Conservation (phyloP, 345 rosid genomes). For the Ceriops zippeliana region DNA sequence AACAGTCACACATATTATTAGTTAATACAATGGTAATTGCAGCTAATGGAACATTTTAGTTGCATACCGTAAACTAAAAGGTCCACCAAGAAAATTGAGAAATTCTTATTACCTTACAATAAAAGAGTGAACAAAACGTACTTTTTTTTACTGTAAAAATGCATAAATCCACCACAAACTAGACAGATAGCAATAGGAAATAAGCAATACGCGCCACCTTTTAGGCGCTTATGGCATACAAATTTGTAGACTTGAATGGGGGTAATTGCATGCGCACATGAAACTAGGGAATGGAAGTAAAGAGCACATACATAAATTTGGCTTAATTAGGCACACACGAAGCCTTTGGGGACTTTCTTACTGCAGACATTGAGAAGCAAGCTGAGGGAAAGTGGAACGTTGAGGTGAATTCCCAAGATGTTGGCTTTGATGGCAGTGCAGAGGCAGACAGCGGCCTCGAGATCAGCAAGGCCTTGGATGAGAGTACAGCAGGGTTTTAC, state of each 20-base stretch:
- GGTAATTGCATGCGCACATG: not conserved
- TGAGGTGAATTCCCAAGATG: constrained; percentile 48
- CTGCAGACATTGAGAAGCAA: constrained; percentile 49
- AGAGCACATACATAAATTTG: not conserved
- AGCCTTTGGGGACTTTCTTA: constrained; percentile 40
- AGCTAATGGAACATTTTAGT: too few relatives aligned
- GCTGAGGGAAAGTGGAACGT: constrained; percentile 46
- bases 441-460: constrained; percentile 55
- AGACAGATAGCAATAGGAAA: too few relatives aligned
- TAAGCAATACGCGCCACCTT: not conserved
- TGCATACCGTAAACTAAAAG: too few relatives aligned
- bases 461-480: constrained; percentile 44
- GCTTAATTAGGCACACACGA: constrained; percentile 29
- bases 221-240: not conserved
- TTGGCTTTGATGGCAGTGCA: constrained; percentile 54
- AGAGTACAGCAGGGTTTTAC: constrained; percentile 49
- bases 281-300: not conserved
- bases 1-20: too few relatives aligned
- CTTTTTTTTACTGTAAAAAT: too few relatives aligned
- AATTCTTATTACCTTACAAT: too few relatives aligned
- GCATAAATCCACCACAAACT: too few relatives aligned
- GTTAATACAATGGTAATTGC: too few relatives aligned
- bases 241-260: not conserved
- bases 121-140: too few relatives aligned
- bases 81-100: too few relatives aligned